Evolutionary conservation across 2,329 filamentous ascomycete genomes (phyloP), one percentile per base, ranked within the genome.

Genomic region (Aspergillus viridinutans): DNA sequence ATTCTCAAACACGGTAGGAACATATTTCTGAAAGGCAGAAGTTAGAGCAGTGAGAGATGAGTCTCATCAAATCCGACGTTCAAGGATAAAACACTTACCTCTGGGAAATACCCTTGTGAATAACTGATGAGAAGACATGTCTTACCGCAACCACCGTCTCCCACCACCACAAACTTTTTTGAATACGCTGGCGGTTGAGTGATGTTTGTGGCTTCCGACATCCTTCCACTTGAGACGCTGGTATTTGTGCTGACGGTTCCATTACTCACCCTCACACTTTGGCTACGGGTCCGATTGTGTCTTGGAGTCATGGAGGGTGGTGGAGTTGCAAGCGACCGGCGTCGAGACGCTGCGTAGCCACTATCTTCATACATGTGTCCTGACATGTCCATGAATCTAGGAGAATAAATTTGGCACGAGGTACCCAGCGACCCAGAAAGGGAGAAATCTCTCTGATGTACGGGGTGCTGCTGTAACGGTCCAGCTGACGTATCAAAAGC

Each of bases 121-220:
- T 97, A 99, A 78, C 92, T 97, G 77, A 99, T 99, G 76, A 99
- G 81, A 66, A 99, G 81, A 80, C 94, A 99, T 8, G 94, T 99
- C 86, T 99, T 99, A 69, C 94, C 94, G 76, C 94, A 99, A 61
- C 94, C 94, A 68, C 94, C 94, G 75, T 99, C 94, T 61, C 94
- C 94, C 49, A 99, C 94, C 52, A 99, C 94, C 48, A 99, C 94
- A 72, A 99, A 94, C 83, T 99, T 99, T 83, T 99, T 99, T 65
- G 93, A 97, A 78, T 94, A 97, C 56, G 90, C 85, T 3, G 93
- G 92, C 25, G 90, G 90, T 72, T 96, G 91, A 51, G 93, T 97
- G 76, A 93, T 85, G 74, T 90, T 87, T 53, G 93, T 97, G 59
- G 83, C 87, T 58, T 89, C 85, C 50, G 90, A 92, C 74, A 92